A percentile compares a stretch with the other conserved stretches of the same genome.
phyloP scores from a whole-genome alignment of 306 rosid genomes.

The Quercus robur region DNA sequence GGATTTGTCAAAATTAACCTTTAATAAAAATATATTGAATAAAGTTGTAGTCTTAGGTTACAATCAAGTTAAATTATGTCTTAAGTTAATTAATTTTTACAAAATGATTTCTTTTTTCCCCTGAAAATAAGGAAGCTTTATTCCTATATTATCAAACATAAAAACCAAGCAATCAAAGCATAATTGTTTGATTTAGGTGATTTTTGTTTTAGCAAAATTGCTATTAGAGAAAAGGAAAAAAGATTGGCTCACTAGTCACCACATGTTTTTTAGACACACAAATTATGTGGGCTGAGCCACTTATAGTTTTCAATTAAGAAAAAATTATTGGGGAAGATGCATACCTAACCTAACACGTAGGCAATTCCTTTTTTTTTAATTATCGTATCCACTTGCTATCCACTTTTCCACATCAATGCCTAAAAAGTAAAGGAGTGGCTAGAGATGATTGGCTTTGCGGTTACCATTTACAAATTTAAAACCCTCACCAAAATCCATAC shows the following conservation, averaged over 20 bases:
- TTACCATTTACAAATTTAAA: conserved; percentile 2
- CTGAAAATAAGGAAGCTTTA: too few relatives aligned
- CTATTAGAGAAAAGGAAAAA: not conserved
- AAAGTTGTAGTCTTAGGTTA: fast-evolving
- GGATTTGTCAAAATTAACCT: too few relatives aligned
- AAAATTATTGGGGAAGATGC: not conserved
- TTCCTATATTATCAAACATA: too few relatives aligned
- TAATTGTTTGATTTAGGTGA: too few relatives aligned
- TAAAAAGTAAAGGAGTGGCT: conserved; percentile 23
- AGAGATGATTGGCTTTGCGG: conserved; percentile 13
- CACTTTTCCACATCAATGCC: conserved; percentile 12
- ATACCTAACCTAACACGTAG: not conserved
- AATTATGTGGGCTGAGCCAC: too few relatives aligned
- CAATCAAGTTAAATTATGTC: too few relatives aligned
- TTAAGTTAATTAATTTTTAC: too few relatives aligned
- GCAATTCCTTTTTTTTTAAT: not conserved
- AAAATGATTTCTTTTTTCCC: too few relatives aligned
- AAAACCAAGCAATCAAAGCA: too few relatives aligned
- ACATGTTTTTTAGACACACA: too few relatives aligned
- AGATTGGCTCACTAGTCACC: too few relatives aligned
- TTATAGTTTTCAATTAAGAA: not conserved
- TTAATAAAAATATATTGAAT: too few relatives aligned
- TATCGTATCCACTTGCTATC: not conserved
- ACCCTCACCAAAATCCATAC: not conserved
- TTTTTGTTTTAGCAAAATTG: not conserved